phyloP scores from a whole-genome alignment of 2,329 filamentous ascomycete species.

The Arthroderma uncinatum region DNA sequence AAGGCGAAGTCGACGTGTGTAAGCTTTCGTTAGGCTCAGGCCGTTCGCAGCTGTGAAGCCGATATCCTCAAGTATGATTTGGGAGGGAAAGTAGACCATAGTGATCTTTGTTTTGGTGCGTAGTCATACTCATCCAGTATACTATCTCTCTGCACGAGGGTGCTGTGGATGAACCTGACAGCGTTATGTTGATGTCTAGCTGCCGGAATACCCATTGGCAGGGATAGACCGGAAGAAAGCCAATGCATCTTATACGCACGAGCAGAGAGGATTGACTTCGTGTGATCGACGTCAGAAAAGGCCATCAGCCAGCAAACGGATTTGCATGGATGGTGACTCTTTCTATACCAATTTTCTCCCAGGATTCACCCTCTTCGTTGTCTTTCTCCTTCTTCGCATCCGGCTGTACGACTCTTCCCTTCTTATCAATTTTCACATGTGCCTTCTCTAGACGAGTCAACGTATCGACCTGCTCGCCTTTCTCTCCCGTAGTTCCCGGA shows the following conservation, averaged over 20 bases:
- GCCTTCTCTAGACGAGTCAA: constrained; percentile 45
- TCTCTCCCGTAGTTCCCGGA: constrained; percentile 33
- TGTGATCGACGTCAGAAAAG: not conserved
- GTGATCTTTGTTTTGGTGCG: too few species aligned
- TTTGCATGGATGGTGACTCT: constrained; percentile 53
- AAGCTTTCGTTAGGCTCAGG: not conserved
- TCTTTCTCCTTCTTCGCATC: constrained; percentile 22
- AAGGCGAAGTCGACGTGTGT: not conserved
- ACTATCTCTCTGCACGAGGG: not conserved
- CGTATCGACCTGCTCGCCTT: constrained; percentile 36
- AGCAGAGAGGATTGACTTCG: not conserved
- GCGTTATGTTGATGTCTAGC: not conserved
- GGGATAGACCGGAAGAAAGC: not conserved
- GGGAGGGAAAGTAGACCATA: not conserved
- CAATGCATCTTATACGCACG: not conserved
- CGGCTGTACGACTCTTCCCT: constrained; percentile 44
- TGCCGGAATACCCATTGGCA: not conserved
- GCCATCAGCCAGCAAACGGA: constrained; percentile 46
- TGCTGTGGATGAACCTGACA: not conserved
- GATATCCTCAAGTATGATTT: too few species aligned
- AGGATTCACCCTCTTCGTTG: constrained; percentile 20
- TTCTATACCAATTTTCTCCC: constrained; percentile 45
- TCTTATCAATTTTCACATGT: constrained; percentile 52
- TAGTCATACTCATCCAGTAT: not conserved
- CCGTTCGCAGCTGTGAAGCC: too few species aligned